Percentiles rank a stretch among this genome's conserved stretches.
phyloP scores from a whole-genome alignment of 202 grass and related monocot species.

The Zizania palustris region DNA sequence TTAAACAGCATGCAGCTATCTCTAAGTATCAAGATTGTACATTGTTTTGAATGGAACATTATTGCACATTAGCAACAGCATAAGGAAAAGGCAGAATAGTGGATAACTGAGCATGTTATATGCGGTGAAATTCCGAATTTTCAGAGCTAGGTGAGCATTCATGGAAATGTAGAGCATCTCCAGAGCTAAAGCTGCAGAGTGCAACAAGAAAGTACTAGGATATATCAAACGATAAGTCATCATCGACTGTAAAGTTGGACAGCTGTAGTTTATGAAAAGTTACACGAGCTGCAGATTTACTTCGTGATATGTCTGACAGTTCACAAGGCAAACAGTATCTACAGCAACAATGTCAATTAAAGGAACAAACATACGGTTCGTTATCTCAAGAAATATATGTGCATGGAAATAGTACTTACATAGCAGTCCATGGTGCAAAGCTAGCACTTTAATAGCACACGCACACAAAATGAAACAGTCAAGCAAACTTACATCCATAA shows the following conservation, averaged over 20 bases:
- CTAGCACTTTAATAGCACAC: too few species aligned
- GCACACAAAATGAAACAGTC: not conserved
- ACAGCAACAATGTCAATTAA: not conserved
- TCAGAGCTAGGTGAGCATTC: slow-evolving; percentile 33
- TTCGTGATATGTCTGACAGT: slow-evolving; percentile 9
- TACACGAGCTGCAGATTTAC: slow-evolving; percentile 6
- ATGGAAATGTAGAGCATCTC: slow-evolving; percentile 17
- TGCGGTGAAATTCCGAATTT: not conserved
- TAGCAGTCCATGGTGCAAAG: not conserved
- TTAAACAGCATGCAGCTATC: not conserved
- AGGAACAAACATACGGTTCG: not conserved
- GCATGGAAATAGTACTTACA: not conserved
- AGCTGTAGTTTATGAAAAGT: slow-evolving; percentile 26
- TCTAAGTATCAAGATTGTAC: not conserved
- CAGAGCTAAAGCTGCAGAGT: slow-evolving; percentile 29
- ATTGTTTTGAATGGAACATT: not conserved
- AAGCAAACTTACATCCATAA: not conserved
- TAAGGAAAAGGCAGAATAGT: not conserved
- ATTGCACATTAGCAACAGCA: not conserved
- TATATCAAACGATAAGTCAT: slow-evolving; percentile 19
- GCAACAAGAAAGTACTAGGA: slow-evolving; percentile 27
- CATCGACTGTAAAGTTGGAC: slow-evolving; percentile 17
- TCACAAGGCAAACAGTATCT: slow-evolving; percentile 38
- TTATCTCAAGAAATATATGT: not conserved
- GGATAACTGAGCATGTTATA: not conserved